Evolutionary conservation across 345 rosid species (phyloP).

Genomic region (Toxicodendron radicans): DNA sequence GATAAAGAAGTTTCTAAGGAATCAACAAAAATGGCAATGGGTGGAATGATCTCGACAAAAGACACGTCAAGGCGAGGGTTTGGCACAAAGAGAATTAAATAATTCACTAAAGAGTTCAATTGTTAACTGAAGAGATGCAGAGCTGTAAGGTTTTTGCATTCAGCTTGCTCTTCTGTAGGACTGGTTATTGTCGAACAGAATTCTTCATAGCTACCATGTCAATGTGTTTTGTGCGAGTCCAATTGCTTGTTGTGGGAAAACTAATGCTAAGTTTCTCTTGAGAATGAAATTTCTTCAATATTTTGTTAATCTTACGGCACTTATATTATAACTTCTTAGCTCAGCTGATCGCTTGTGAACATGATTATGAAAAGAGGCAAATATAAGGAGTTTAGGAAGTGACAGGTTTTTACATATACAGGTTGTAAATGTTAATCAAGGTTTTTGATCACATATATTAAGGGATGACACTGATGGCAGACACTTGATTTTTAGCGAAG

Average conservation of each 20-base stretch:
- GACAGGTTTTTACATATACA: background rate
- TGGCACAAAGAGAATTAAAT: conserved; percentile 5
- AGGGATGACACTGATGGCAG: background rate
- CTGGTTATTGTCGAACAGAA: background rate
- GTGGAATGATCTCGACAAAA: background rate
- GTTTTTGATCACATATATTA: background rate
- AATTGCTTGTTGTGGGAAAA: background rate
- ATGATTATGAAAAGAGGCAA: background rate
- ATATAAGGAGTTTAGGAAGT: background rate
- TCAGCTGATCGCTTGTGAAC: background rate
- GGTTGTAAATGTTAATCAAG: background rate
- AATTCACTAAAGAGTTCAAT: background rate
- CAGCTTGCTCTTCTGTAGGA: background rate
- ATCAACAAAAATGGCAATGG: background rate
- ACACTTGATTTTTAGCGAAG: background rate
- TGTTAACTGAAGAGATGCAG: conserved; percentile 10
- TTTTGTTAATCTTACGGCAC: no score
- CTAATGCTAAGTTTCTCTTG: background rate
- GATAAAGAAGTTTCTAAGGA: conserved; percentile 13
- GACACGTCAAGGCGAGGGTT: background rate
- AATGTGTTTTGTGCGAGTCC: background rate
- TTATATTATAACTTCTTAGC: background rate
- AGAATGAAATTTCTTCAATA: background rate
- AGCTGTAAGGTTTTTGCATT: conserved; percentile 7
- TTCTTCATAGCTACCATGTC: background rate